Evolutionary conservation across 2,329 filamentous ascomycete genomes (phyloP).

Genomic region (Dactylellina haptotyla): DNA sequence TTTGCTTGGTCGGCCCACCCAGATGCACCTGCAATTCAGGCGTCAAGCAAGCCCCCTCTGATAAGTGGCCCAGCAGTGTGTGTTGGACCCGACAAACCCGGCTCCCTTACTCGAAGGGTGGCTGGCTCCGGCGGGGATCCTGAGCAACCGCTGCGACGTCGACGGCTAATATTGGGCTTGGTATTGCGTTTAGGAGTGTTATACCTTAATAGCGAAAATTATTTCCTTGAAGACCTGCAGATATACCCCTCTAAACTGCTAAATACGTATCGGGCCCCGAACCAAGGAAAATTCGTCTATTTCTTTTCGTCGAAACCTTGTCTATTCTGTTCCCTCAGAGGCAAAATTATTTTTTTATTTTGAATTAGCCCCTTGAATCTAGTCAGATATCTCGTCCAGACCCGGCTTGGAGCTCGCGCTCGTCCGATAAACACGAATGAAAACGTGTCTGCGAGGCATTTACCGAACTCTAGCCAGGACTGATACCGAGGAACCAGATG

Average conservation of each 20-base stretch:
- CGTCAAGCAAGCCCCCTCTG: conserved; percentile 8
- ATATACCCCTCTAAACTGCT: neutral
- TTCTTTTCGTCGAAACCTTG: no score
- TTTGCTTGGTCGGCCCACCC: conserved; percentile 14
- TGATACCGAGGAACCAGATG: conserved; percentile 29
- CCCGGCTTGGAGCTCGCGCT: neutral
- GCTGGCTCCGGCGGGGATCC: neutral
- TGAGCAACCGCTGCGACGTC: conserved; percentile 16
- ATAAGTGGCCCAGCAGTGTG: conserved; percentile 14
- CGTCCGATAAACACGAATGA: conserved; percentile 20
- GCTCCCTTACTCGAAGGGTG: neutral
- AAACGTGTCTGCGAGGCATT: conserved; percentile 46
- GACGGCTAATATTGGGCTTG: conserved; percentile 50
- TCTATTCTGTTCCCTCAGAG: no score
- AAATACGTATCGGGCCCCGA: no score
- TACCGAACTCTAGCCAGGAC: conserved; percentile 30
- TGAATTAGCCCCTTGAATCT: conserved; percentile 29
- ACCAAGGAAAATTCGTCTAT: no score
- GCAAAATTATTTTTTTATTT: no score
- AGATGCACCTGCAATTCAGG: conserved; percentile 37
- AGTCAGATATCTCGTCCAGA: conserved; percentile 3
- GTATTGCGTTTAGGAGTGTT: conserved; percentile 1
- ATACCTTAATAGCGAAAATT: neutral
- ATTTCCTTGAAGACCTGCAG: neutral
- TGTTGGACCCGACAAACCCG: conserved; percentile 27